These are phyloP conservation scores for Piper longum DNA, from an alignment of 164 flowering plant genomes.

Conservation along the genomic window DNA sequence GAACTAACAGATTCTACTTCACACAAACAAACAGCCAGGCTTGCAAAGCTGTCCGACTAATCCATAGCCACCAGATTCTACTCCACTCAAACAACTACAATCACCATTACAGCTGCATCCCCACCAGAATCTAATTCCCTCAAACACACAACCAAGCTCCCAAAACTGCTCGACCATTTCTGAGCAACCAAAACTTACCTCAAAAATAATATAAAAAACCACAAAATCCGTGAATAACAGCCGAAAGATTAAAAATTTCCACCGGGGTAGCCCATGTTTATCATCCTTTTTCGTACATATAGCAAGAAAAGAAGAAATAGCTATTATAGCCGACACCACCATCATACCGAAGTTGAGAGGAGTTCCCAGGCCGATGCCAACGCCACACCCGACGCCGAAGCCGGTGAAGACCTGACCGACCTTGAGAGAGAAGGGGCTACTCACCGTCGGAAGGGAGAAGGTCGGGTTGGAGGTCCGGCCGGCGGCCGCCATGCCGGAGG, in stretches of 20 bases:
- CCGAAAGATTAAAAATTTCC: background rate
- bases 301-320: background rate
- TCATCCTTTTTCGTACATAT: background rate
- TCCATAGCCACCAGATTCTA: no score
- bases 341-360: conserved; percentile 62
- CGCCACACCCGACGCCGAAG: conserved; percentile 90
- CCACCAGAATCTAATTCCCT: no score
- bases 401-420: conserved; percentile 91
- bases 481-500: background rate
- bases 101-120: no score
- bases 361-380: conserved; percentile 86
- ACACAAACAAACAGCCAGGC: background rate
- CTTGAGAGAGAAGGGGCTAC: conserved; percentile 81
- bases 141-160: no score
- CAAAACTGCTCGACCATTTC: no score
- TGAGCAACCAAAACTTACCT: no score
- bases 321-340: no score
- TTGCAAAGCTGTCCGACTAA: background rate
- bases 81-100: no score
- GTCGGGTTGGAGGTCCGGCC: background rate
- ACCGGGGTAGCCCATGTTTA: background rate
- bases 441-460: conserved; percentile 12
- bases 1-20: background rate
- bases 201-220: no score
- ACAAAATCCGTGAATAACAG: background rate